Evolutionary conservation across 2,329 filamentous ascomycete genomes (phyloP).

Genomic region (Dactylellina drechsleri): DNA sequence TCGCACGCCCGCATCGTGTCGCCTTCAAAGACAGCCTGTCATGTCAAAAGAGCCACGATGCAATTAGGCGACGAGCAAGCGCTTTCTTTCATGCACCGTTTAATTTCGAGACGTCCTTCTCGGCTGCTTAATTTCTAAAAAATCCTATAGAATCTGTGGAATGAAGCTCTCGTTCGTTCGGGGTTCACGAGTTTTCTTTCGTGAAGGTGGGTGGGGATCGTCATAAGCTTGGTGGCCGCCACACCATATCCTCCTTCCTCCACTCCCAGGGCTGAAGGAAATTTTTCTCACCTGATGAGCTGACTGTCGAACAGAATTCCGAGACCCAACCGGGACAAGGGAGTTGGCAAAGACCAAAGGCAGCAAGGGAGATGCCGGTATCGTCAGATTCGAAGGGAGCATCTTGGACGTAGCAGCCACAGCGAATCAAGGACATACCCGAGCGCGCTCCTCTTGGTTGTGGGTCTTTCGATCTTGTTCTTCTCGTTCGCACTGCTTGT

Average conservation of each 20-base stretch:
- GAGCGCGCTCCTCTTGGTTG: constrained; percentile 25
- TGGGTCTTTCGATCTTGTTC: constrained; percentile 20
- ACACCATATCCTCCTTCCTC: constrained; percentile 7
- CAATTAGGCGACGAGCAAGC: constrained; percentile 43
- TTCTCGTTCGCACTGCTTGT: constrained; percentile 30
- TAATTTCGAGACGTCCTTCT: constrained; percentile 41
- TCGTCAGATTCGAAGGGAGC: constrained; percentile 29
- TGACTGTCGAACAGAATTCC: constrained; percentile 37
- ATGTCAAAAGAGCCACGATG: constrained; percentile 8
- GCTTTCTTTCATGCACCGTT: constrained; percentile 41
- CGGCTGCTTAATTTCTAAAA: constrained; percentile 29
- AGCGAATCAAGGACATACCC: constrained; percentile 40
- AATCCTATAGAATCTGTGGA: constrained; percentile 22
- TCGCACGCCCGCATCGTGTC: not conserved
- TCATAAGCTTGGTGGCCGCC: constrained; percentile 33
- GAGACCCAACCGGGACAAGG: constrained; percentile 32
- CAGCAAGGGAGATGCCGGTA: constrained; percentile 47
- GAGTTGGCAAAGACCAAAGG: constrained; percentile 17
- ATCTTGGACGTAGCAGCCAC: not conserved
- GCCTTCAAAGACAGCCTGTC: too few relatives aligned
- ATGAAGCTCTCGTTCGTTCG: constrained; percentile 39
- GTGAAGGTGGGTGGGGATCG: constrained; percentile 12
- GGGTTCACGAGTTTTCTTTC: constrained; percentile 2
- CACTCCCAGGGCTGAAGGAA: constrained; percentile 15
- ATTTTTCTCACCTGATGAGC: constrained; percentile 49